Evolutionary conservation across 768 basidiomycete species (phyloP).

Genomic region (Auriscalpium orientale): DNA sequence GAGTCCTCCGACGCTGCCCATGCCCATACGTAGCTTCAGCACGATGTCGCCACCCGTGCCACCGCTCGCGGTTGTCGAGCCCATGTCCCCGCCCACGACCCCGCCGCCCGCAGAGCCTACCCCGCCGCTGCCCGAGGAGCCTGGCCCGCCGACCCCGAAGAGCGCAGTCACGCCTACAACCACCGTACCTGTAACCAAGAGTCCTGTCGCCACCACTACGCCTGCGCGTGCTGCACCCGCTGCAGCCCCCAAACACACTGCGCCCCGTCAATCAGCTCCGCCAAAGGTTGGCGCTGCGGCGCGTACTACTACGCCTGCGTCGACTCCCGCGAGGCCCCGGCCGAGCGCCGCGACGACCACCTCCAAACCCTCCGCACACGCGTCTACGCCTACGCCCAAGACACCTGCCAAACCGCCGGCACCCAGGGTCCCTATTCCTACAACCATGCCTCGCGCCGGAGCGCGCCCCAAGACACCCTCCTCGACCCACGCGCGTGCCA

Average conservation of each 20-base stretch:
- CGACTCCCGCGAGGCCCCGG: slow-evolving; percentile 2
- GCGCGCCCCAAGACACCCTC: slow-evolving; percentile 16
- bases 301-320: not conserved
- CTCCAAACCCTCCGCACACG: not conserved
- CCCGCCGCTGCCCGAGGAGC: not conserved
- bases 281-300: not conserved
- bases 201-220: not conserved
- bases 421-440: slow-evolving; percentile 19
- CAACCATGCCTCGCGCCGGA: slow-evolving; percentile 20
- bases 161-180: slow-evolving; percentile 1
- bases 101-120: not conserved
- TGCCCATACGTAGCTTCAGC: not conserved
- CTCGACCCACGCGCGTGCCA: slow-evolving; percentile 22
- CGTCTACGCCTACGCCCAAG: slow-evolving; percentile 8
- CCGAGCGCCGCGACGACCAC: not conserved
- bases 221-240: not conserved
- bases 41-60: not conserved
- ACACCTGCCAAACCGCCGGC: slow-evolving; percentile 15
- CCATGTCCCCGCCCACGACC: not conserved
- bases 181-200: not conserved
- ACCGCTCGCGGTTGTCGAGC: not conserved
- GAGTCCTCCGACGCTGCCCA: not conserved
- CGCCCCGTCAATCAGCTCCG: slow-evolving; percentile 1
- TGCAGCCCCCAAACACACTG: not conserved
- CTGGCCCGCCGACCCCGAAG: not conserved